Percentiles rank a stretch among this genome's conserved stretches.
phyloP scores from a whole-genome alignment of 2,329 filamentous ascomycete genomes.

The Podosphaera xanthii region DNA sequence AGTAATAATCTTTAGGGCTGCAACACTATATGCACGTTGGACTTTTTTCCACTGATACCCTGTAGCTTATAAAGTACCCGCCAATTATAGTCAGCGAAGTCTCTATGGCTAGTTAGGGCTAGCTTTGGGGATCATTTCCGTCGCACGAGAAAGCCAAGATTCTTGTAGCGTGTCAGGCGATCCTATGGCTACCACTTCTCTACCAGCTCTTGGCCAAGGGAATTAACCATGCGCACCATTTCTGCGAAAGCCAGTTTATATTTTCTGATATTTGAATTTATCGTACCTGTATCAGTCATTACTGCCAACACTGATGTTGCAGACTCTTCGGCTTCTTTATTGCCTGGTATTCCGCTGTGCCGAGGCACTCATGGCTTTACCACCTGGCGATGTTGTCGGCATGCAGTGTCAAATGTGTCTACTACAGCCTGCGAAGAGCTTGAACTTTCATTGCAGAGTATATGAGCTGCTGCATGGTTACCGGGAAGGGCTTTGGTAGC shows the following conservation, averaged over 20 bases:
- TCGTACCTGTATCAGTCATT: too few species aligned
- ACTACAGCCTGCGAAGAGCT: background rate
- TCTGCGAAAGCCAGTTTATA: background rate
- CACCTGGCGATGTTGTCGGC: background rate
- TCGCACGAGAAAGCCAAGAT: background rate
- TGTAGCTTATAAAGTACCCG: too few species aligned
- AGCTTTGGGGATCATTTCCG: background rate
- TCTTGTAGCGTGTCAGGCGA: background rate
- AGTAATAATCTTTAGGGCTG: too few species aligned
- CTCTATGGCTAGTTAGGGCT: background rate
- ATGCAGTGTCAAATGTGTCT: background rate
- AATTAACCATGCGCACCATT: background rate
- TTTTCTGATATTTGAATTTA: background rate
- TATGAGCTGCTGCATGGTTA: background rate
- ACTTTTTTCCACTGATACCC: too few species aligned
- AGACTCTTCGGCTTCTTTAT: background rate
- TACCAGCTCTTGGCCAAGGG: background rate
- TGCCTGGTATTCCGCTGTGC: background rate
- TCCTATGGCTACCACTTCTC: background rate
- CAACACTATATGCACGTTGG: too few species aligned
- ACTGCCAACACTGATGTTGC: too few species aligned
- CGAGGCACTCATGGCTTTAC: background rate
- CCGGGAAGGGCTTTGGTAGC: background rate
- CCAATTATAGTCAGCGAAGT: too few species aligned
- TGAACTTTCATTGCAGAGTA: background rate